Percentiles rank a stretch among this genome's conserved stretches.
phyloP scores from a whole-genome alignment of 192 early-diverging fungal species.

The Umbelopsis isabellina region DNA sequence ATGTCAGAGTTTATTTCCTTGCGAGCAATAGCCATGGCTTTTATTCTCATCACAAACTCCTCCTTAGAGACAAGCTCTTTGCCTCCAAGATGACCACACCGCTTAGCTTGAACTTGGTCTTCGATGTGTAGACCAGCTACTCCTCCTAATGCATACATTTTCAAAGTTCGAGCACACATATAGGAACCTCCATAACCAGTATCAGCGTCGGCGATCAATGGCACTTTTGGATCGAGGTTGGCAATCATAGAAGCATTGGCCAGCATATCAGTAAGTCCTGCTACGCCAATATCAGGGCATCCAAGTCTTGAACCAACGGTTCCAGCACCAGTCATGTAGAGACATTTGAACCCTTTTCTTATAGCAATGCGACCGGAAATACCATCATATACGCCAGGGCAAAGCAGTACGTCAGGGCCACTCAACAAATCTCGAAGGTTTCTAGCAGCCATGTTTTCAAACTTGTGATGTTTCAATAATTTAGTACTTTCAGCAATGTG shows the following conservation, averaged over 20 bases:
- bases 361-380: slow-evolving; percentile 26
- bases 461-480: no score
- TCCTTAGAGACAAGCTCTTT: slow-evolving; percentile 21
- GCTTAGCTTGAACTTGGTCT: slow-evolving; percentile 30
- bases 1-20: slow-evolving; percentile 22
- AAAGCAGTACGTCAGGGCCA: slow-evolving; percentile 18
- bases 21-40: slow-evolving; percentile 24
- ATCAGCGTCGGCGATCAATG: slow-evolving; percentile 32
- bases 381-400: slow-evolving; percentile 34
- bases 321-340: slow-evolving; percentile 36
- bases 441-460: background rate
- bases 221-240: slow-evolving; percentile 25
- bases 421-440: slow-evolving; percentile 17
- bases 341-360: slow-evolving; percentile 27
- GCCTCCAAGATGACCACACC: slow-evolving; percentile 30
- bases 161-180: slow-evolving; percentile 33
- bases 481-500: no score
- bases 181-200: slow-evolving; percentile 30
- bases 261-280: slow-evolving; percentile 32
- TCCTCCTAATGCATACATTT: slow-evolving; percentile 28
- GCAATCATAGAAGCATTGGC: slow-evolving; percentile 26
- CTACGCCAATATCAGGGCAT: slow-evolving; percentile 32
- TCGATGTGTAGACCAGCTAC: slow-evolving; percentile 34
- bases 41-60: slow-evolving; percentile 22
- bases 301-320: slow-evolving; percentile 34